Conservation (phyloP, 2,329 filamentous ascomycete genomes). For the Hypomyces rosellus region DNA sequence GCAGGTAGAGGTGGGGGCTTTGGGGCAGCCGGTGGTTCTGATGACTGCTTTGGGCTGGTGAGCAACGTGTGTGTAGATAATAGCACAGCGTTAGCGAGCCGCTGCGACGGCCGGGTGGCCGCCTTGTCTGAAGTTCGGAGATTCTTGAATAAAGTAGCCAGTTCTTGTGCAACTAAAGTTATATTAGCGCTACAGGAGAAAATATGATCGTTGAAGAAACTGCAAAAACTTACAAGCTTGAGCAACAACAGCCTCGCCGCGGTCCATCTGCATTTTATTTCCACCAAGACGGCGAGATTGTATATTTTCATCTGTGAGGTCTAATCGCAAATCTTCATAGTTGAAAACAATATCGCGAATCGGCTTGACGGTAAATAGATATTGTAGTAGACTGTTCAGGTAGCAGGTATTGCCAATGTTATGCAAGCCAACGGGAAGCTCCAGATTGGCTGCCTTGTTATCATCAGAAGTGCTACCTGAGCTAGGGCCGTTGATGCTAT, state of each 20-base stretch:
- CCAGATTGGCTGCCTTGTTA: constrained; percentile 26
- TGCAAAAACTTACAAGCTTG: constrained; percentile 61
- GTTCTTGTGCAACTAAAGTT: constrained; percentile 62
- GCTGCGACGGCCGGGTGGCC: constrained; percentile 64
- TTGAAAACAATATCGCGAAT: constrained; percentile 75
- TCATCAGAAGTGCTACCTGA: constrained; percentile 5
- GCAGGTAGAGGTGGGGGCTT: constrained; percentile 45
- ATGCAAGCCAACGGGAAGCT: constrained; percentile 75
- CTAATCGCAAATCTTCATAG: constrained; percentile 65
- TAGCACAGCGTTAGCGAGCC: constrained; percentile 74
- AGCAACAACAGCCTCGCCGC: constrained; percentile 55
- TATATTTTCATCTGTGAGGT: constrained; percentile 57
- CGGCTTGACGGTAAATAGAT: constrained; percentile 82
- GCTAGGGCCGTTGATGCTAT: constrained; percentile 11
- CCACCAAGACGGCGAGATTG: constrained; percentile 69
- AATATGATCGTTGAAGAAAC: constrained; percentile 30
- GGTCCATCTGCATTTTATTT: constrained; percentile 42
- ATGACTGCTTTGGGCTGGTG: constrained; percentile 23
- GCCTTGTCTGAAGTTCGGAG: constrained; percentile 58
- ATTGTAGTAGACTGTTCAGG: constrained; percentile 91
- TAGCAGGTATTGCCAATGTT: constrained; percentile 99
- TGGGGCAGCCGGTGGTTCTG: constrained; percentile 17
- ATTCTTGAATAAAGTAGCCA: constrained; percentile 62
- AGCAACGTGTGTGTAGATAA: constrained; percentile 43
- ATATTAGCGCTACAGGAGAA: constrained; percentile 18